Evolutionary conservation across 179 eudicot genomes (phyloP), one percentile per base, ranked within the genome.

Genomic region (Actinidia polygama): DNA sequence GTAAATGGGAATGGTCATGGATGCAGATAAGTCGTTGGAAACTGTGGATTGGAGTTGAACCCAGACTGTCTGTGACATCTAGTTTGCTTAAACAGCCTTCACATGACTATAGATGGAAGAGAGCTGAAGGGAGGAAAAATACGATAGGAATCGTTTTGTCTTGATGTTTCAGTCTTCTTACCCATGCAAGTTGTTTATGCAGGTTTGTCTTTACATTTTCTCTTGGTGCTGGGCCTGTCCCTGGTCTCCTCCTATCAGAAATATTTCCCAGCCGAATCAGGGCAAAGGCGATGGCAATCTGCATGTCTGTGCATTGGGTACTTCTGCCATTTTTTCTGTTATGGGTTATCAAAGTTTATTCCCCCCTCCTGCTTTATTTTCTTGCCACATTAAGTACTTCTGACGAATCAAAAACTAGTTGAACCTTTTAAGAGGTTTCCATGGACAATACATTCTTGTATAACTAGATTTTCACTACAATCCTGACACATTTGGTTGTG

Each of bases 261-360:
- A 91, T 94, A 82, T 91, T 95, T 67, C 93, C 99, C 2, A 87
- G 89, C 84, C 91, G 93, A 36, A 94, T 95, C 69, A 89, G 99
- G 81, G 99, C 99, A 57, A 94, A 94, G 81, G 99, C 97, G 69
- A 94, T 95, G 98, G 99, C 98, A 77, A 46, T 93, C 79, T 90
- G 99, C 90, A 89, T 95, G 98, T 90, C 97, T 82, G 95, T 94
- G 36, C 99, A 95, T 86, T 95, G 99, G 99, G 99, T 95, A 92
- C 89, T 82, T 80, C 5, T 77, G 63, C 6, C 54, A 12, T 79
- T 50, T 23, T 26, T 69, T 26, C 47, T 83, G 67, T 64, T 51
- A 61, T 54, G 19, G 70, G 8, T 53, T 6, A 4, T 23, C 19
- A 15, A 10, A 16, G 7, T 4, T 51, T 64, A 59, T 49, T 55